Conservation (phyloP, 495 filamentous ascomycete genomes). For the Jackrogersella minutella region DNA sequence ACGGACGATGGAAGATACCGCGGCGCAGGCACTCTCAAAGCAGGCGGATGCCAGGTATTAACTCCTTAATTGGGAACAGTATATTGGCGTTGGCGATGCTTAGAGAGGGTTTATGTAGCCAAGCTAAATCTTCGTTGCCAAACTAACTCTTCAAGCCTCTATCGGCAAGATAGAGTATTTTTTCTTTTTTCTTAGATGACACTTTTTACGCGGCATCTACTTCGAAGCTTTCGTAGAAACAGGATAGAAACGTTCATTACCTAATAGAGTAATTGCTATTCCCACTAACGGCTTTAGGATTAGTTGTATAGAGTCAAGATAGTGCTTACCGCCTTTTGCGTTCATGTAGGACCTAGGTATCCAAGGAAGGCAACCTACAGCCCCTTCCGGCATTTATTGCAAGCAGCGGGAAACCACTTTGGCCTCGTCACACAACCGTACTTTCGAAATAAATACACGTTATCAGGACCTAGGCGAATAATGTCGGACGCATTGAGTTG, state of each 20-base stretch:
- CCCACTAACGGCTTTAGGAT: neutral
- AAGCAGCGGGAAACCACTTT: neutral
- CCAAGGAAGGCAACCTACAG: neutral
- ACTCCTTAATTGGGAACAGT: constrained; percentile 7
- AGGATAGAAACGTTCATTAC: constrained; percentile 3
- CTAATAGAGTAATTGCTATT: constrained; percentile 9
- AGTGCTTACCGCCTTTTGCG: constrained; percentile 24
- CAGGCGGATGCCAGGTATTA: constrained; percentile 12
- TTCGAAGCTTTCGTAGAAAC: neutral
- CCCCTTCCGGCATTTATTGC: neutral
- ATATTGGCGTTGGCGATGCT: neutral
- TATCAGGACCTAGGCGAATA: constrained; percentile 20
- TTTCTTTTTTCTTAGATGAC: too few relatives aligned
- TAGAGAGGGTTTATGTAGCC: neutral
- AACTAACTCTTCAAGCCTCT: too few relatives aligned
- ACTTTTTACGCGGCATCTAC: too few relatives aligned
- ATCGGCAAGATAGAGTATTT: too few relatives aligned
- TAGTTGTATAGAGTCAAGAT: neutral
- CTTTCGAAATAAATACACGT: too few relatives aligned
- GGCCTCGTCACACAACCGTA: neutral
- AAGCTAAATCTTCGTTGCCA: too few relatives aligned
- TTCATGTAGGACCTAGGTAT: too few relatives aligned
- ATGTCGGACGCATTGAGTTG: constrained; percentile 8
- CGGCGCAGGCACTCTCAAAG: constrained; percentile 1
- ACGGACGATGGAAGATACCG: constrained; percentile 28